A percentile compares a stretch with the other conserved stretches of the same genome.
phyloP scores from a whole-genome alignment of 192 early-diverging fungal genomes.

The Coemansia sp. region DNA sequence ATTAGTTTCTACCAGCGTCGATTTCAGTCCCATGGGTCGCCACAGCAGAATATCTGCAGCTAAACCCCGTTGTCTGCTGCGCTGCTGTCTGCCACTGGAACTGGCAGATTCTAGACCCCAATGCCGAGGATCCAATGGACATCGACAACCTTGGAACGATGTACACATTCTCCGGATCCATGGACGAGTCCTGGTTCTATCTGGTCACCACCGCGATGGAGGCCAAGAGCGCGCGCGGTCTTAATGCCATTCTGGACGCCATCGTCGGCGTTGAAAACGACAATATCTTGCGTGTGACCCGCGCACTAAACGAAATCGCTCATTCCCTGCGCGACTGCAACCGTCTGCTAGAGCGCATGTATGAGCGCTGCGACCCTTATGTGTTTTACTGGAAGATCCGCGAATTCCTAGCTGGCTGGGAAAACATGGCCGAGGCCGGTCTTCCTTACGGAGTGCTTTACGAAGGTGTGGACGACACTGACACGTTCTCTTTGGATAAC shows the following conservation, averaged over 20 bases:
- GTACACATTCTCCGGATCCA: constrained; percentile 81
- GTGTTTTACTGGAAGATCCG: constrained; percentile 94
- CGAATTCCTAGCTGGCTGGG: constrained; percentile 89
- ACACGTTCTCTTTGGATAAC: constrained; percentile 54
- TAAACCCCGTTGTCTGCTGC: constrained; percentile 88
- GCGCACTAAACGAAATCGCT: constrained; percentile 60
- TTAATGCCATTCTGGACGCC: constrained; percentile 68
- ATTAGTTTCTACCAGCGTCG: constrained; percentile 66
- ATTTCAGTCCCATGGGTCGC: constrained; percentile 86
- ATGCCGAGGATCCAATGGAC: constrained; percentile 70
- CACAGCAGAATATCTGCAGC: constrained; percentile 69
- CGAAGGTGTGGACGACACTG: constrained; percentile 78
- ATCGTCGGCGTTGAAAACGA: constrained; percentile 63
- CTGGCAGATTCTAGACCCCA: constrained; percentile 77
- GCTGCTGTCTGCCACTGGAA: constrained; percentile 90
- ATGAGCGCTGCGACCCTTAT: constrained; percentile 92
- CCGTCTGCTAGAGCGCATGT: constrained; percentile 71
- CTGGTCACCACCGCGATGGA: constrained; percentile 90
- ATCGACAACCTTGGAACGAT: constrained; percentile 76
- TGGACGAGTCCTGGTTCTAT: constrained; percentile 98
- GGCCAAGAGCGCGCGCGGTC: constrained; percentile 68
- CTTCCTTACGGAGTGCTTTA: constrained; percentile 89
- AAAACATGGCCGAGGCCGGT: constrained; percentile 83
- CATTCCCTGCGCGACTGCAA: constrained; percentile 60
- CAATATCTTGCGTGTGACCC: constrained; percentile 49